A percentile compares a stretch with the other conserved stretches of the same genome.
Conservation (phyloP, 768 basidiomycete species). For the Leccinum pellstonianum region DNA sequence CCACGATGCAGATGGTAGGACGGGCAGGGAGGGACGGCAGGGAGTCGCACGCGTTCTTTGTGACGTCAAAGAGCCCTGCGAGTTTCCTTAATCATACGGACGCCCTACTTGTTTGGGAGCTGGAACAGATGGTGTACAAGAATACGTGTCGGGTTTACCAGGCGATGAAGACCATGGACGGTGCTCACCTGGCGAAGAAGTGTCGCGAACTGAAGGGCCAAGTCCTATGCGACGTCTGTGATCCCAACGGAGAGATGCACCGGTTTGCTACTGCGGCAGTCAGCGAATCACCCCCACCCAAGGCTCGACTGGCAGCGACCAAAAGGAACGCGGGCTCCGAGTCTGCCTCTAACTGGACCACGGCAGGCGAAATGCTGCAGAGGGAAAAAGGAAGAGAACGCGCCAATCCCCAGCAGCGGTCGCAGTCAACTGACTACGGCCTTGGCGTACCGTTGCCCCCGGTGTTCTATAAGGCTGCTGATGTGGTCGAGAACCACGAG, state of each 20-base stretch:
- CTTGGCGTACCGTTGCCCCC: no score
- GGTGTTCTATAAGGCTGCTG: no score
- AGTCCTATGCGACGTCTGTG: slow-evolving; percentile 7
- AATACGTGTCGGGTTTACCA: not conserved
- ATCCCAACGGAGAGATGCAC: slow-evolving; percentile 4
- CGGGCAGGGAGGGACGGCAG: slow-evolving; percentile 6
- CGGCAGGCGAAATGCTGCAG: not conserved
- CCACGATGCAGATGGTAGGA: slow-evolving; percentile 5
- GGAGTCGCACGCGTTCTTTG: slow-evolving; percentile 7
- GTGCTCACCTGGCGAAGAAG: not conserved
- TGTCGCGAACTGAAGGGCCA: not conserved
- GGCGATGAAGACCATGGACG: not conserved
- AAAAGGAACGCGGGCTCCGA: no score
- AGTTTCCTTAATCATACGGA: not conserved
- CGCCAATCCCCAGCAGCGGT: no score
- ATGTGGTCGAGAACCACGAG: no score
- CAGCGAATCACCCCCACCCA: no score
- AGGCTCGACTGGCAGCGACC: no score
- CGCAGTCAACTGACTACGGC: no score
- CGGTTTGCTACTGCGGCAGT: not conserved
- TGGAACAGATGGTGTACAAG: not conserved
- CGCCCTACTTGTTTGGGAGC: not conserved
- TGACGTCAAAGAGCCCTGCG: not conserved
- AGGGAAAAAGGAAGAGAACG: not conserved
- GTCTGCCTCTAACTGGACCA: no score